Percentiles rank a stretch among this genome's conserved stretches.
Evolutionary conservation across 164 flowering plant genomes (phyloP).

Genomic region (Malania oleifera): DNA sequence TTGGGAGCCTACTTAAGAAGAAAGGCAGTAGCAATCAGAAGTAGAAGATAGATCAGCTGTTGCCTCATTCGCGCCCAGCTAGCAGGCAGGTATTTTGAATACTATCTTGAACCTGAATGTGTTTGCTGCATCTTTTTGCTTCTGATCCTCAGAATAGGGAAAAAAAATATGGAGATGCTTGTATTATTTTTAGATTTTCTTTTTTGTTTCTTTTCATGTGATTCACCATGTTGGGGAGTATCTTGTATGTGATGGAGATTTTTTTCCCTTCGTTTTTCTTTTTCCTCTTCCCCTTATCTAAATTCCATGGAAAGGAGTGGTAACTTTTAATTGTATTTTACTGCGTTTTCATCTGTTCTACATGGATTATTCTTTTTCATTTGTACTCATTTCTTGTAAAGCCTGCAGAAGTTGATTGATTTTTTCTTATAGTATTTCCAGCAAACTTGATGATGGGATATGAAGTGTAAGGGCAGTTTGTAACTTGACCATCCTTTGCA

Average conservation of each 20-base stretch:
- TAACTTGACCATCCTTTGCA: no score
- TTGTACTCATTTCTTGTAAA: background rate
- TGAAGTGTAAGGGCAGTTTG: no score
- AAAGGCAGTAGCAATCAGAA: conserved; percentile 49
- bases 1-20: conserved; percentile 86
- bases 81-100: conserved; percentile 22
- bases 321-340: conserved; percentile 19
- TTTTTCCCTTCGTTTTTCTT: conserved; percentile 9
- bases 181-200: conserved; percentile 27
- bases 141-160: conserved; percentile 19
- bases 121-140: conserved; percentile 23
- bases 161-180: conserved; percentile 19
- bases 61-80: conserved; percentile 10
- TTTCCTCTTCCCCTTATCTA: conserved; percentile 7
- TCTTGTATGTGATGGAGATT: conserved; percentile 31
- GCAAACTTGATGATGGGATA: no score
- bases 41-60: conserved; percentile 20
- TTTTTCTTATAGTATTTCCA: background rate
- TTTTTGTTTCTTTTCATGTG: conserved; percentile 12
- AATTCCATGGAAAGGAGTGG: conserved; percentile 25
- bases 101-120: conserved; percentile 18
- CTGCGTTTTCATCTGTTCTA: conserved; percentile 10
- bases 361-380: conserved; percentile 2
- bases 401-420: background rate
- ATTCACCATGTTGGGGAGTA: conserved; percentile 13